These are phyloP conservation scores for Camelina sativa DNA, from an alignment of 345 rosid genomes.

Conservation along the genomic window DNA sequence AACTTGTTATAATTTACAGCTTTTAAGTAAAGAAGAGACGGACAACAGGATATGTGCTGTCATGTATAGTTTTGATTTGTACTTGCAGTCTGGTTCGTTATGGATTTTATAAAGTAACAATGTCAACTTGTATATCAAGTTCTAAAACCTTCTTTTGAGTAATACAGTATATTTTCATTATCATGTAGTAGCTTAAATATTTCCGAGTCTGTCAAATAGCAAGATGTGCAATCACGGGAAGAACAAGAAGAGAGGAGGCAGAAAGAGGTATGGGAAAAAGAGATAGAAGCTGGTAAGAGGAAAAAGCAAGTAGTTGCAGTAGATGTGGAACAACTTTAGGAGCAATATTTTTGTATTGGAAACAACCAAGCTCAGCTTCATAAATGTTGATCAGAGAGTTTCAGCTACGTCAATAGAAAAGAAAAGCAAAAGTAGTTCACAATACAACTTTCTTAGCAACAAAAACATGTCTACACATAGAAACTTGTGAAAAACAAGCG, in stretches of 20 bases:
- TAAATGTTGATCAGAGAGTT: slow-evolving; percentile 36
- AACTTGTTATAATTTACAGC: slow-evolving; percentile 20
- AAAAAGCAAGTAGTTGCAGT: too few relatives aligned
- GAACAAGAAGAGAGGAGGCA: too few relatives aligned
- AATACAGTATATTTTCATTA: neutral
- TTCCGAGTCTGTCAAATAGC: too few relatives aligned
- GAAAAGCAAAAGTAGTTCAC: slow-evolving; percentile 33
- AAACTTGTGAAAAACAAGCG: neutral
- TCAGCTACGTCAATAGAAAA: slow-evolving; percentile 10
- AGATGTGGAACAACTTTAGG: too few relatives aligned
- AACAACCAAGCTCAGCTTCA: slow-evolving; percentile 12
- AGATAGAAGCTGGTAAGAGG: too few relatives aligned
- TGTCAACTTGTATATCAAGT: neutral
- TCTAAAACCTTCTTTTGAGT: neutral
- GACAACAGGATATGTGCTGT: slow-evolving; percentile 1
- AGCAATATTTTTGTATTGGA: too few relatives aligned
- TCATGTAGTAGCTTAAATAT: neutral
- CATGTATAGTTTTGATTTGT: slow-evolving; percentile 32
- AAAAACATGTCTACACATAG: slow-evolving; percentile 27
- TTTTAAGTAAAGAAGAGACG: slow-evolving; percentile 18
- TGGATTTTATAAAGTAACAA: neutral
- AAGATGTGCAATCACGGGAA: too few relatives aligned
- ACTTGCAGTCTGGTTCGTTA: slow-evolving; percentile 26
- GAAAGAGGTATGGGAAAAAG: too few relatives aligned
- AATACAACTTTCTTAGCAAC: slow-evolving; percentile 21